Conservation (phyloP, 352 stramenopile genomes). For the Blastocystis sp. region DNA sequence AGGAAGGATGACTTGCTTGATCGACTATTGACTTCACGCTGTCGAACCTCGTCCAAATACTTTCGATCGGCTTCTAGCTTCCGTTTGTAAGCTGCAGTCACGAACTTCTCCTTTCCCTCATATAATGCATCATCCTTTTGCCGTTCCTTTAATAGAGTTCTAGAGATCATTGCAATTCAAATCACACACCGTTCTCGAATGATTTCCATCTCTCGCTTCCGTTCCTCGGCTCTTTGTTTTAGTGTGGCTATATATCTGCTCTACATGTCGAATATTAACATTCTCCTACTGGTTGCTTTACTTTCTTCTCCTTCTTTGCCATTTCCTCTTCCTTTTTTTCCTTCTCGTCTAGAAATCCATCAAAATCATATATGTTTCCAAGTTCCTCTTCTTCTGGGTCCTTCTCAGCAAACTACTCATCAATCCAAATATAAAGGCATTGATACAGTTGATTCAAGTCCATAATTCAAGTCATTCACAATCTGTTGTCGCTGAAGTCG, state of each 20-base stretch:
- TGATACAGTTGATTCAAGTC: background rate
- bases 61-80: slow-evolving; percentile 67
- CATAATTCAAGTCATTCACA: slow-evolving; percentile 14
- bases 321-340: background rate
- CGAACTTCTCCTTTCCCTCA: slow-evolving; percentile 77
- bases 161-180: background rate
- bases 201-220: slow-evolving; percentile 32
- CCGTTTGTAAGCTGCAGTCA: slow-evolving; percentile 78
- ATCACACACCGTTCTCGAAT: background rate
- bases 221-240: slow-evolving; percentile 2
- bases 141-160: slow-evolving; percentile 71
- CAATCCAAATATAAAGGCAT: background rate
- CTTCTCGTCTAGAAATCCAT: slow-evolving; percentile 21
- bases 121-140: slow-evolving; percentile 73
- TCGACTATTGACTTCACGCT: background rate
- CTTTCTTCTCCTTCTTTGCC: background rate
- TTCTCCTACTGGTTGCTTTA: background rate
- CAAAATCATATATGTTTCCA: slow-evolving; percentile 3
- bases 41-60: slow-evolving; percentile 11
- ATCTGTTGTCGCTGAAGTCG: background rate
- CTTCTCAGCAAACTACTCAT: slow-evolving; percentile 6
- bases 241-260: slow-evolving; percentile 32
- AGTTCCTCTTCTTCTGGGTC: background rate
- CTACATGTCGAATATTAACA: background rate
- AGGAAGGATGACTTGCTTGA: background rate